Percentiles rank a stretch among this genome's conserved stretches.
Conservation (phyloP, 495 filamentous ascomycete species). For the Penicillium dipodomyicola region DNA sequence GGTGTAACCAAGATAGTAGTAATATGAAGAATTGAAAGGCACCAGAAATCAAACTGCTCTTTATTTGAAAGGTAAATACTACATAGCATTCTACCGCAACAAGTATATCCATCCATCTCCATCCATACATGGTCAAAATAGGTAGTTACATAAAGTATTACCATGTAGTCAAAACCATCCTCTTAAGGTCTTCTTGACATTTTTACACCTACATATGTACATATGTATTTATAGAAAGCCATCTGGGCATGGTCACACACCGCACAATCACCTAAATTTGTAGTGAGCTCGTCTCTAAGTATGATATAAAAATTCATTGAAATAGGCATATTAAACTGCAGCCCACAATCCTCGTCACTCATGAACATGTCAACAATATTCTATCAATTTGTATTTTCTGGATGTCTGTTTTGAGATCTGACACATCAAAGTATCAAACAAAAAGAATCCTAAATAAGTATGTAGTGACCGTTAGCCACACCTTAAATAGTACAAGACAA, state of each 20-base stretch:
- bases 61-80: neutral
- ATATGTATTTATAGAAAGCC: no score
- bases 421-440: neutral
- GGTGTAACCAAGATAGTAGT: no score
- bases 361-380: neutral
- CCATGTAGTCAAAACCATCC: no score
- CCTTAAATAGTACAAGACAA: conserved; percentile 17
- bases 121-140: neutral
- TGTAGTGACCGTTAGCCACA: neutral
- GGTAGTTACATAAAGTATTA: no score
- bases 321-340: neutral
- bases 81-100: neutral
- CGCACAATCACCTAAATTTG: no score
- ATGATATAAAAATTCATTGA: neutral
- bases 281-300: neutral
- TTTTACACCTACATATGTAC: no score
- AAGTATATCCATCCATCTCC: neutral
- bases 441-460: neutral
- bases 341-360: neutral
- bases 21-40: no score
- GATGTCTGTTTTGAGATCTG: neutral
- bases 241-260: no score
- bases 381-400: neutral
- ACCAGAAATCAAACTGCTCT: neutral
- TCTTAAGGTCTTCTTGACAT: no score